Evolutionary conservation across 1,284 basidiomycete species (phyloP), one percentile per base, ranked within the genome.

Genomic region (Puccinia triticina): DNA sequence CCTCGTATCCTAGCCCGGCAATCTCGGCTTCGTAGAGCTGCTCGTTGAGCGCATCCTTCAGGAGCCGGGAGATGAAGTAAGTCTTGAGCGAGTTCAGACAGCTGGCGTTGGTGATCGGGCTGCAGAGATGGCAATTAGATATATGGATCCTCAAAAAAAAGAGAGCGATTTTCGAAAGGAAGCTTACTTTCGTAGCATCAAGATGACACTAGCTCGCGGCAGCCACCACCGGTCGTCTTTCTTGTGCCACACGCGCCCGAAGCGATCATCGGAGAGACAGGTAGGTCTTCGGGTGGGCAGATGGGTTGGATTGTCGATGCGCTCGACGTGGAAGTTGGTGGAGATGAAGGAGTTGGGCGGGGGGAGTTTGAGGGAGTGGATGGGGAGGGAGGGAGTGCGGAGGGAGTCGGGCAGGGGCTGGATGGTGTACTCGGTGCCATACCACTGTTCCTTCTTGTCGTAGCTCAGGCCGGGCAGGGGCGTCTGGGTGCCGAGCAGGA

Each of bases 201-300:
- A 89, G 81, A 91, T 87, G n/a, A 92, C 90, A 83, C 90, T 89
- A 1, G 94, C 94, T 86, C 94, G 94, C 0, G 96, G 96, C 7
- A 96, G 91, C 93, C 94, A 96, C 89, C 96, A 98, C 83, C 90
- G 91, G 87, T 98, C 95, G 86, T 98, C 96, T 86, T 95, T 95
- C 89, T 98, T 98, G 88, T 95, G 91, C 95, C 95, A 98, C 16
- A 97, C 88, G 29, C 91, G 90, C 0, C 92, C 93, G 48, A 92
- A 86, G 0, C 90, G 88, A 0, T 91, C 94, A 86, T 94, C 90
- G 40, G 90, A 89, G 79, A 98, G 90, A 82, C 95, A 90, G 84
- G 90, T 88, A 16, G 96, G 96, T 43, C 92, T 90, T 82, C 90
- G 91, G 79, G 90, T 87, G 21, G 93, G 93, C 92, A 94, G 29